A percentile compares a stretch with the other conserved stretches of the same genome.
Conservation (phyloP, 345 rosid species). For the Citrus medica region DNA sequence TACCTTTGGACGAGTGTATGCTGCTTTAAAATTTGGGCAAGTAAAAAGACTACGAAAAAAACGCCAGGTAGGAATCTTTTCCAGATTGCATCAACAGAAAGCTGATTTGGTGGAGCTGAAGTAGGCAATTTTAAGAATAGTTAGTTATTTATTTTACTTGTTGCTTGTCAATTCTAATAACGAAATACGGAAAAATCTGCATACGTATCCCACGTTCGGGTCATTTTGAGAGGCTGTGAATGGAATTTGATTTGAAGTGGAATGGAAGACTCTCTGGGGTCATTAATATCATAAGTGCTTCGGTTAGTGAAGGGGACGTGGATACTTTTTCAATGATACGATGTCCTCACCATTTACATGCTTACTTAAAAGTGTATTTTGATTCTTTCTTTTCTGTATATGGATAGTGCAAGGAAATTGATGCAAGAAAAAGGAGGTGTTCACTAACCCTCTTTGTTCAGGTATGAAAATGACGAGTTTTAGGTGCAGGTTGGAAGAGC, state of each 20-base stretch:
- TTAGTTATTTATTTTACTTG: background rate
- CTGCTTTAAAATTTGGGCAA: background rate
- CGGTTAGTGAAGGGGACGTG: background rate
- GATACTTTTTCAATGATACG: background rate
- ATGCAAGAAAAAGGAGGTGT: background rate
- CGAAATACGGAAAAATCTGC: background rate
- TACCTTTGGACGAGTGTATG: background rate
- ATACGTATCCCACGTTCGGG: background rate
- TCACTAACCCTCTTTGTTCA: background rate
- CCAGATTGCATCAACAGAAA: background rate
- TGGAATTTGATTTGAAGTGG: slow-evolving; percentile 5
- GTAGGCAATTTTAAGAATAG: background rate
- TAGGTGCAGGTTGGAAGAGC: background rate
- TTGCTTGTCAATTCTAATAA: background rate
- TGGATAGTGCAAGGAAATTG: background rate
- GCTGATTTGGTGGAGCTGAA: background rate
- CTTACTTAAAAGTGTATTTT: background rate
- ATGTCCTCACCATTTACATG: background rate
- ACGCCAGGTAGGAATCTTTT: background rate
- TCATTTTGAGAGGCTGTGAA: background rate
- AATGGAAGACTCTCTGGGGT: background rate
- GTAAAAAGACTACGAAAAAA: background rate
- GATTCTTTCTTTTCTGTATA: background rate
- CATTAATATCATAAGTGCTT: background rate
- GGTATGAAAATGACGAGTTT: background rate